A percentile compares a stretch with the other conserved stretches of the same genome.
These are phyloP conservation scores for Cyclotella sp. DNA, from an alignment of 108 stramenopile genomes.

Conservation along the genomic window DNA sequence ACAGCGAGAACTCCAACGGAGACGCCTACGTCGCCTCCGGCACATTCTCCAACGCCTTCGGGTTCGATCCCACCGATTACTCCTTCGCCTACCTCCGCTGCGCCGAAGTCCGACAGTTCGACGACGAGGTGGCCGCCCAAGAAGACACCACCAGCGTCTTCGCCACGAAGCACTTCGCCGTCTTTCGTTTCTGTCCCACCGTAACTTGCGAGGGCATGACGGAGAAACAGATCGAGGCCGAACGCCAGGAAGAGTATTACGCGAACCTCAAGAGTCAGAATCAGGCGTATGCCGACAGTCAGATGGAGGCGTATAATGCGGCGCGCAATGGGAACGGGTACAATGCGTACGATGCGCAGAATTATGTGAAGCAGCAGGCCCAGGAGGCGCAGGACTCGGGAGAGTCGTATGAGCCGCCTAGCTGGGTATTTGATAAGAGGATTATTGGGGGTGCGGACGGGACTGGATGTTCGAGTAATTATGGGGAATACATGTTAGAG, in stretches of 20 bases:
- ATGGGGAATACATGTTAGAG: conserved; percentile 80
- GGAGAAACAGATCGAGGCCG: conserved; percentile 19
- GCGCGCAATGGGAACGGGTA: neutral
- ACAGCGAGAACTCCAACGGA: conserved; percentile 27
- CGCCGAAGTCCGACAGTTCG: conserved; percentile 50
- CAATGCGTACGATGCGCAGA: neutral
- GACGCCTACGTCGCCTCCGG: conserved; percentile 30
- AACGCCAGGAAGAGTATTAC: conserved; percentile 1
- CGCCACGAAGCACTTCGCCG: conserved; percentile 73
- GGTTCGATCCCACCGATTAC: conserved; percentile 69
- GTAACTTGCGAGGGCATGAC: conserved; percentile 53
- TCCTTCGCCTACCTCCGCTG: conserved; percentile 85
- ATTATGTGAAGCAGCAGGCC: conserved; percentile 22
- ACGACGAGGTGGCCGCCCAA: conserved; percentile 51
- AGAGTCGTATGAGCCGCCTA: conserved; percentile 2
- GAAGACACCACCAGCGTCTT: conserved; percentile 61
- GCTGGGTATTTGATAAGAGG: conserved; percentile 25
- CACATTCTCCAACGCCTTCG: conserved; percentile 38
- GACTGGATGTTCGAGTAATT: conserved; percentile 65
- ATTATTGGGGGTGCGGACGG: conserved; percentile 44
- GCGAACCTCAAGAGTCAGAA: neutral
- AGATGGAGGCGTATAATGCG: neutral
- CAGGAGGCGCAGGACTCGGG: neutral
- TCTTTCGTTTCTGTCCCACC: conserved; percentile 82
- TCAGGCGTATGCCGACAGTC: conserved; percentile 9